A percentile compares a stretch with the other conserved stretches of the same genome.
Evolutionary conservation across 2,329 filamentous ascomycete species (phyloP).

Genomic region (Cytospora paraplurivora): DNA sequence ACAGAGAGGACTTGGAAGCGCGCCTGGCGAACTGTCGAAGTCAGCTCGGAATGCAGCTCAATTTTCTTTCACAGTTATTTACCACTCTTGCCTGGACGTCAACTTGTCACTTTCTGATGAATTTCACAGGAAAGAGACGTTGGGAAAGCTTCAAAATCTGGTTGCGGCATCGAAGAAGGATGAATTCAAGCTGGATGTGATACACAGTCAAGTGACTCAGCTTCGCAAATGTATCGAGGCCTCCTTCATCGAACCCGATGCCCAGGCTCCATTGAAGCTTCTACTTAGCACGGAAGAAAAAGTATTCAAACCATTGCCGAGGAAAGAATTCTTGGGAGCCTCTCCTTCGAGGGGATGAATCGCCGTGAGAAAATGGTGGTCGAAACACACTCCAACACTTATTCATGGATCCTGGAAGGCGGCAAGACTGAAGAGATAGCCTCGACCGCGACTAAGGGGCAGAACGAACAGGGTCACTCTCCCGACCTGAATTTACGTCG

Average conservation of each 20-base stretch:
- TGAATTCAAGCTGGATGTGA: constrained; percentile 1
- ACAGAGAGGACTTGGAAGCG: constrained; percentile 1
- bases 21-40: constrained; percentile 1
- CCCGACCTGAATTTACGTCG: neutral
- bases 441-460: no score
- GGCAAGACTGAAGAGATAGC: neutral
- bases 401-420: constrained; percentile 10
- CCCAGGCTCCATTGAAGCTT: neutral
- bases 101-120: neutral
- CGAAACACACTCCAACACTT: constrained; percentile 10
- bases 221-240: neutral
- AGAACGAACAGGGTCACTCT: no score
- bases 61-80: neutral
- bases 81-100: accelerated
- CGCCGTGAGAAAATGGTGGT: constrained; percentile 8
- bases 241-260: neutral
- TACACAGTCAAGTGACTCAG: neutral
- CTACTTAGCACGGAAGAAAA: constrained; percentile 3
- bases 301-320: neutral
- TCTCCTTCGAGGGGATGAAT: constrained; percentile 1
- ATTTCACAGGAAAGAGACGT: neutral
- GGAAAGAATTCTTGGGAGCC: neutral
- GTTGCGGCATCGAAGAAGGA: neutral
- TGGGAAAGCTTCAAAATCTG: neutral
- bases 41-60: constrained; percentile 10